phyloP scores from a whole-genome alignment of 345 rosid species.

The Dipteronia sinensis region DNA sequence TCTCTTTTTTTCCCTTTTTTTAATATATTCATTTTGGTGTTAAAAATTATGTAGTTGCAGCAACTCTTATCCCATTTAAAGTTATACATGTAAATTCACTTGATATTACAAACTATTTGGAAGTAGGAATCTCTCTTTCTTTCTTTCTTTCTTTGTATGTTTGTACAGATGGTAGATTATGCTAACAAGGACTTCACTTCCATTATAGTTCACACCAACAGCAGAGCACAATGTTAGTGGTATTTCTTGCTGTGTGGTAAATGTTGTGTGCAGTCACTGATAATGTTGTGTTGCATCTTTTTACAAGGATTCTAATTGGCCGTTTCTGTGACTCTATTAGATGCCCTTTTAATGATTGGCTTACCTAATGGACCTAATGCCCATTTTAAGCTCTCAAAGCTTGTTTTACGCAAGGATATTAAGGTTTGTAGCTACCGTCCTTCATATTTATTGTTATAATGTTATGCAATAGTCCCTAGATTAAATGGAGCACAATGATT shows the following conservation, averaged over 20 bases:
- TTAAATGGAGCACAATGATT: background rate
- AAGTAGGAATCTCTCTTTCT: background rate
- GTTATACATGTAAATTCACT: too few relatives aligned
- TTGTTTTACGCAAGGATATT: slow-evolving; percentile 82
- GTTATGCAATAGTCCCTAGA: background rate
- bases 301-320: slow-evolving; percentile 13
- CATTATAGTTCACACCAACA: slow-evolving; percentile 75
- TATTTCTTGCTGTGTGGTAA: background rate
- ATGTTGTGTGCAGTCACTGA: background rate
- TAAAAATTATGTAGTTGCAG: too few relatives aligned
- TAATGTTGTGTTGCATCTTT: background rate
- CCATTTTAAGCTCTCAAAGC: slow-evolving; percentile 85
- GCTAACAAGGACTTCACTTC: slow-evolving; percentile 86
- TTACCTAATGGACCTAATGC: slow-evolving; percentile 97
- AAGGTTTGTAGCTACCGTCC: slow-evolving; percentile 48
- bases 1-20: too few relatives aligned
- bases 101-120: too few relatives aligned
- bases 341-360: slow-evolving; percentile 78
- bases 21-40: too few relatives aligned
- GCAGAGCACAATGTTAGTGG: slow-evolving; percentile 86
- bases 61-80: too few relatives aligned
- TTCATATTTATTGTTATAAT: background rate
- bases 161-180: slow-evolving; percentile 77
- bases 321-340: slow-evolving; percentile 35
- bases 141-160: background rate